Base-by-base conservation (phyloP, 495 filamentous ascomycete genomes). In the Polyplosphaeria fusca region DNA sequence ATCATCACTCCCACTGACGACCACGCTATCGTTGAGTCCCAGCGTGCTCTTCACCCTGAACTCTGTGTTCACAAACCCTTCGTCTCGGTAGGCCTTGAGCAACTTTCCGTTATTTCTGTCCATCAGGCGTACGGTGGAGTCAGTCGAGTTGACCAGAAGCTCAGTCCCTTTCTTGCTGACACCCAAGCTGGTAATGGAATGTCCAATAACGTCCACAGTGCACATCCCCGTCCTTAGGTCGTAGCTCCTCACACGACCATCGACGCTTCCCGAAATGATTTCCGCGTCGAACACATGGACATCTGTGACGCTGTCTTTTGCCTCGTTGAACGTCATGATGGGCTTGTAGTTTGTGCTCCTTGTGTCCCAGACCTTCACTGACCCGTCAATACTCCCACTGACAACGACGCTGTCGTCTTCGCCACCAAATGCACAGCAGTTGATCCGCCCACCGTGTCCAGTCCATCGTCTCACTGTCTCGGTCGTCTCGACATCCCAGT, bases 401-500 rank as follows among this genome's bases (percentile, higher is more conserved):
- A 91, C 77, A 42, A 96, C 74, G 1, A 96, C 77, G 2, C 73
- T 73, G 12, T 86, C 89, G 24, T 73, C 86, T 16, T 79, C 78
- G 12, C 89, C 91, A 0, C 79, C 89, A 63, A 95, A 95, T 26
- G 76, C 73, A 2, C 91, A 87, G 13, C 77, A 71, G 69, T 97
- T 94, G 28, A 98, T 76, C 23, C 89, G 73, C 3, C 85, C 88
- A 42, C 76, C 72, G 49, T 71, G 64, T 24, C 76, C 75, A 25
- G 75, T 77, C 76, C 91, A 94, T 26, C 92, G 78, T 25, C 85
- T 78, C 14, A 86, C 66, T 0, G 92, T 95, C 61, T 74, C 73
- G 7, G 85, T 89, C 4, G 86, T 85, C 4, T 82, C 73, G 0
- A 96, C 93, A 73, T 98, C 93, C 93, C 93, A 98, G 16, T 95